Evolutionary conservation across 305 asterid genomes (phyloP).

Genomic region (Striga hermonthica): DNA sequence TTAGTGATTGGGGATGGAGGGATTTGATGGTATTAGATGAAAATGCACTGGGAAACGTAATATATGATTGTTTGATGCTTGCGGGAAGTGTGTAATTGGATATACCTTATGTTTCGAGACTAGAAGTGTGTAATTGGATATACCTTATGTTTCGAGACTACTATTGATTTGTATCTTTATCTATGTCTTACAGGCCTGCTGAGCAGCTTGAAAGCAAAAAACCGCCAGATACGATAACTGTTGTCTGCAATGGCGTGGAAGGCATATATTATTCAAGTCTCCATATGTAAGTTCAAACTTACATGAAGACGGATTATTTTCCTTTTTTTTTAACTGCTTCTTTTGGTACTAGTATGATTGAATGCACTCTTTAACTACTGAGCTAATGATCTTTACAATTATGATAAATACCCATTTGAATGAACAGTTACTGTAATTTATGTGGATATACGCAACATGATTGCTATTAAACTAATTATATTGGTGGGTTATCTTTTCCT

Average conservation of each 20-base stretch:
- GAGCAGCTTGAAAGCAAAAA: slow-evolving; percentile 43
- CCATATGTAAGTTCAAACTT: slow-evolving; percentile 62
- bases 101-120: too few species aligned
- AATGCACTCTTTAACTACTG: background rate
- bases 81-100: background rate
- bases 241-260: slow-evolving; percentile 75
- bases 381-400: background rate
- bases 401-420: background rate
- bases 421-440: background rate
- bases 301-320: background rate
- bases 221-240: slow-evolving; percentile 58
- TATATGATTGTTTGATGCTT: background rate
- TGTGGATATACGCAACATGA: background rate
- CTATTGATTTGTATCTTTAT: slow-evolving; percentile 27
- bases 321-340: background rate
- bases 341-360: background rate
- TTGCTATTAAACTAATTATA: too few species aligned
- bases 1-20: too few species aligned
- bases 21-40: too few species aligned
- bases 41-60: too few species aligned
- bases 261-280: slow-evolving; percentile 70
- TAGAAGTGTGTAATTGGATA: too few species aligned
- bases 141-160: too few species aligned
- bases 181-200: slow-evolving; percentile 45
- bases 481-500: background rate